Evolutionary conservation across 2,329 filamentous ascomycete species (phyloP), one percentile per base, ranked within the genome.

Genomic region (Rhynchosporium secalis): DNA sequence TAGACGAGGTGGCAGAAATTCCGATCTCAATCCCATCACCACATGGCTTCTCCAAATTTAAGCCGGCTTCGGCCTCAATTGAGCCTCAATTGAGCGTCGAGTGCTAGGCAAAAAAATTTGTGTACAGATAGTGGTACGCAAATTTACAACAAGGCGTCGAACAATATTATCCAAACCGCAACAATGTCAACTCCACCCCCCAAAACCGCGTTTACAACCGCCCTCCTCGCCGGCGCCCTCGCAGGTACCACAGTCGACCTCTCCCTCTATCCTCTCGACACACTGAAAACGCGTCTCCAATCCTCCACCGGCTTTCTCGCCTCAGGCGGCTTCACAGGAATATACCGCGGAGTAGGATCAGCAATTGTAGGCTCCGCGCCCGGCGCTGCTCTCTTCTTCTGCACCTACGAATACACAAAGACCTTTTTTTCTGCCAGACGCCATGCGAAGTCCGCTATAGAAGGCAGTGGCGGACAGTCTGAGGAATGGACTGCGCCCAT

Each of bases 181-280:
- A 38, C 43, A 28, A 64, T 63, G 60, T 52, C 65, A 13, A 45
- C 58, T 45, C 58, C 58, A 47, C n/a, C 57, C 20, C 46, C 20
- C 43, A 41, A 46, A 52, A 55, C 62, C 38, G 56, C 80, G 71
- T 87, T 86, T 79, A 80, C 81, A 59, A 81, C 83, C 31, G 84
- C 86, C 72, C 85, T 88, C 71, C 75, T 88, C 81, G 92, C 95
- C 70, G 95, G 95, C 76, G 95, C 88, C 73, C 80, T 97, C 69
- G 95, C 95, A 69, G 95, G 95, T 74, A 95, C 95, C 54, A 96
- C 93, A 13, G 95, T 98, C 77, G 95, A 99, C 84, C 88, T 96
- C 72, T 92, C 92, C 61, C 91, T 99, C 74, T 99, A 91, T 81
- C 95, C 95, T 0, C 92, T 99, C 81, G 96, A 99, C 83, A 99